Percentiles rank a stretch among this genome's conserved stretches.
These are phyloP conservation scores for Tolypocladium nubicola DNA, from an alignment of 2,329 filamentous ascomycete genomes.

Conservation along the genomic window DNA sequence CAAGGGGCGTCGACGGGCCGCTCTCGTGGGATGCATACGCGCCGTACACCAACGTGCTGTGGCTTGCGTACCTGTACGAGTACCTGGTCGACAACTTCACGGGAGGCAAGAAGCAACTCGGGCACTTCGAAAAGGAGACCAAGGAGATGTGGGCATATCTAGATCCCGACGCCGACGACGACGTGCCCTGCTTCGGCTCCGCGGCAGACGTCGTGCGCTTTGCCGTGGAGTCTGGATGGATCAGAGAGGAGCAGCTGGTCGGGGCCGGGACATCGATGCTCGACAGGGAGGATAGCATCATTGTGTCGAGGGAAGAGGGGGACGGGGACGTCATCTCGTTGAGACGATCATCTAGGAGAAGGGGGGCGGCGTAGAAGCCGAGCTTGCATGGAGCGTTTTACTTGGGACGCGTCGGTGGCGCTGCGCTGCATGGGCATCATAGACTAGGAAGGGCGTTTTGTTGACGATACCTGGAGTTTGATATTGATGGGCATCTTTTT, in stretches of 20 bases:
- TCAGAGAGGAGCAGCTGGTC: conserved; percentile 40
- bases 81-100: conserved; percentile 38
- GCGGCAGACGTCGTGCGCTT: conserved; percentile 47
- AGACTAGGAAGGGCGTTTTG: not conserved
- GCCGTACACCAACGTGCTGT: conserved; percentile 55
- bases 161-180: conserved; percentile 36
- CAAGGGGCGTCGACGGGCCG: conserved; percentile 31
- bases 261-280: conserved; percentile 24
- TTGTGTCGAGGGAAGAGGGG: conserved; percentile 18
- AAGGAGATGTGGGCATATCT: conserved; percentile 44
- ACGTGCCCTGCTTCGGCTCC: conserved; percentile 39
- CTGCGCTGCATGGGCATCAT: not conserved
- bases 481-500: not conserved
- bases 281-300: conserved; percentile 31
- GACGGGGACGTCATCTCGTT: conserved; percentile 9
- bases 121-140: conserved; percentile 35
- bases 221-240: conserved; percentile 47
- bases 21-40: conserved; percentile 44
- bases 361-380: not conserved
- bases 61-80: conserved; percentile 51
- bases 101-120: conserved; percentile 34
- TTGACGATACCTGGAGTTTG: not conserved
- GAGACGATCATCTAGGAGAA: conserved; percentile 14
- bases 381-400: not conserved
- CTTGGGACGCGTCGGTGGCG: not conserved